Percentiles rank a stretch among this genome's conserved stretches.
phyloP scores from a whole-genome alignment of 2,329 filamentous ascomycete genomes.

The Penicillium janthinellum region DNA sequence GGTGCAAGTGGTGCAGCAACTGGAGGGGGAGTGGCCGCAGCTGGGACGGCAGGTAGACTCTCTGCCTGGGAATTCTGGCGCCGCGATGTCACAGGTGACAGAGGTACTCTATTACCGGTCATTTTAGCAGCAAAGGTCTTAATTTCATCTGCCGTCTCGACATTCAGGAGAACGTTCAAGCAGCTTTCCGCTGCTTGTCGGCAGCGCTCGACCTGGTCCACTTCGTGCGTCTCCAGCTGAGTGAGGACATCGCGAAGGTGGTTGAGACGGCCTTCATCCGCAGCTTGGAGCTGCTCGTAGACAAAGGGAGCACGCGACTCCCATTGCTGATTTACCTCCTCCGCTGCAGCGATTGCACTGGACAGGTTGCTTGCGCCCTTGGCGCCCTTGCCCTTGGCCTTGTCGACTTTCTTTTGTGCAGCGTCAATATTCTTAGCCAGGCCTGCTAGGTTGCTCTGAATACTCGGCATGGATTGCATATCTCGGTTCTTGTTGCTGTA shows the following conservation, averaged over 20 bases:
- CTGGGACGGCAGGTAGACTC: conserved; percentile 10
- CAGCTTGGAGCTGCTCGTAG: conserved; percentile 86
- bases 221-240: conserved; percentile 89
- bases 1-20: conserved; percentile 23
- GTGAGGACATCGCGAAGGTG: conserved; percentile 88
- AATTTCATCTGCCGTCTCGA: conserved; percentile 86
- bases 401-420: conserved; percentile 82
- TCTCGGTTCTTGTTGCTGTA: conserved; percentile 73
- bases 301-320: conserved; percentile 92
- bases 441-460: conserved; percentile 75
- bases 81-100: conserved; percentile 16
- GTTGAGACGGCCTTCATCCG: conserved; percentile 87
- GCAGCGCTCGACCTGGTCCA: conserved; percentile 78
- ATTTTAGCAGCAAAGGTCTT: conserved; percentile 48
- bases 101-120: conserved; percentile 15
- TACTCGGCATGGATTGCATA: conserved; percentile 76
- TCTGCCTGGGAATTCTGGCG: conserved; percentile 23
- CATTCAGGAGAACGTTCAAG: conserved; percentile 78
- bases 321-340: conserved; percentile 83
- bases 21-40: conserved; percentile 17
- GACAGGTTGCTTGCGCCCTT: conserved; percentile 74
- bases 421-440: conserved; percentile 85
- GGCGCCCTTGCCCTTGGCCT: conserved; percentile 76
- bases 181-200: conserved; percentile 76
- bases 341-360: conserved; percentile 69